Base-by-base conservation (phyloP, 768 basidiomycete species). In the Lactarius evosmus region DNA sequence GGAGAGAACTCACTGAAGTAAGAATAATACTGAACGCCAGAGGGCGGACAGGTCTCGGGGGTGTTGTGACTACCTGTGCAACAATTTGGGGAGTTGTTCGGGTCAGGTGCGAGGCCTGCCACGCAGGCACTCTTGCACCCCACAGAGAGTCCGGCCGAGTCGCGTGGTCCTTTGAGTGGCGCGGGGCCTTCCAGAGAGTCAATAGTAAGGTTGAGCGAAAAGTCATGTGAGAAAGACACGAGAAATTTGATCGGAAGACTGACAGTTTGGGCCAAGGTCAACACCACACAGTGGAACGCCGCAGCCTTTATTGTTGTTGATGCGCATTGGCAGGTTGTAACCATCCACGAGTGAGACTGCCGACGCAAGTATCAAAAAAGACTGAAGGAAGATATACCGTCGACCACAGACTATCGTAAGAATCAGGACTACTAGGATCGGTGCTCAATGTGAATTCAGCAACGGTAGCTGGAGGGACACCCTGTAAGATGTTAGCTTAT, bases 81-180 rank as follows among this genome's bases (percentile, higher is more conserved):
- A 73, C 87, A 88, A 69, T 87, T 85, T 3, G 78, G 72, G 25
- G 85, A 86, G 74, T 88, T 80, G 40, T 67, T 84, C 4, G 69
- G 73, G 51, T 77, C 73, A 3, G 76, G 77, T 62, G 73, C 72
- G 30, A 80, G 70, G 53, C 78, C 75, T 7, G 78, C 78, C n/a
- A 65, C 53, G 67, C 80, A 81, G 5, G 79, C 79, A 57, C 73
- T 76, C 69, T 76, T 77, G 74, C 80, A 80, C 33, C 79, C 80
- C 1, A 77, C 77, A 50, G 75, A 72, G 69, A 72, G 74, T 60
- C 76, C 70, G 33, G 70, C 67, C 38, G 71, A 69, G 67, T 78
- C 74, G 67, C 69, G 76, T 2, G 76, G 76, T 3, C 76, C 75
- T 50, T 73, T 69, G 49, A 78, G 67, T 19, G 68, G 61, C 22